Percentiles rank a stretch among this genome's conserved stretches.
These are phyloP conservation scores for Lentinula edodes DNA, from an alignment of 768 basidiomycete species.

Conservation along the genomic window DNA sequence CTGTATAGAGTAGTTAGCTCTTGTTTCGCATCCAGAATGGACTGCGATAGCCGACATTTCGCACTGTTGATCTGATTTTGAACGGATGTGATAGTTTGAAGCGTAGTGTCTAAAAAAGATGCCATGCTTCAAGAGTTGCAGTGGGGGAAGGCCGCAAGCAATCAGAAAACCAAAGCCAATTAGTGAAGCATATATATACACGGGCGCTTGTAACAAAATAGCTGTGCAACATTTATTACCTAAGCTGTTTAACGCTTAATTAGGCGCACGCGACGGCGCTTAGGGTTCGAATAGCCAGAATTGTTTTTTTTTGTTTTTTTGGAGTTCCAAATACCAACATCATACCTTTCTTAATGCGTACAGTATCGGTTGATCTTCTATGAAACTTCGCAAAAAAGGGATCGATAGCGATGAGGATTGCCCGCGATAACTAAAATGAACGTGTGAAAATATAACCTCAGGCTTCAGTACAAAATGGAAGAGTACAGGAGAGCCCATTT, in stretches of 20 bases:
- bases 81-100: neutral
- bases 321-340: no score
- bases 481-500: no score
- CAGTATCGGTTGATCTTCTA: conserved; percentile 26
- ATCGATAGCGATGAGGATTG: neutral
- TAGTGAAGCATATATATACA: neutral
- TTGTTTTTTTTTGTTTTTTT: no score
- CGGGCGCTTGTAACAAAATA: neutral
- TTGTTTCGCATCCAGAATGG: conserved; percentile 48
- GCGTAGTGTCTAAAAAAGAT: neutral
- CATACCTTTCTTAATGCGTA: neutral
- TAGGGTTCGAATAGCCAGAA: no score
- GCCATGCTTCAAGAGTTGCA: neutral
- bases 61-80: conserved; percentile 39
- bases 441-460: neutral
- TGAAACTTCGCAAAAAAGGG: conserved; percentile 13
- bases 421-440: conserved; percentile 7
- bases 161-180: neutral
- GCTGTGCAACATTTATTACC: neutral
- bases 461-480: no score
- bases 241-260: no score
- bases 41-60: conserved; percentile 50
- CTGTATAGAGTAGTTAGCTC: conserved; percentile 49
- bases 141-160: neutral
- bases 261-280: no score